Base-by-base conservation (phyloP, 208 protist species). In the Crithidia thermophila region DNA sequence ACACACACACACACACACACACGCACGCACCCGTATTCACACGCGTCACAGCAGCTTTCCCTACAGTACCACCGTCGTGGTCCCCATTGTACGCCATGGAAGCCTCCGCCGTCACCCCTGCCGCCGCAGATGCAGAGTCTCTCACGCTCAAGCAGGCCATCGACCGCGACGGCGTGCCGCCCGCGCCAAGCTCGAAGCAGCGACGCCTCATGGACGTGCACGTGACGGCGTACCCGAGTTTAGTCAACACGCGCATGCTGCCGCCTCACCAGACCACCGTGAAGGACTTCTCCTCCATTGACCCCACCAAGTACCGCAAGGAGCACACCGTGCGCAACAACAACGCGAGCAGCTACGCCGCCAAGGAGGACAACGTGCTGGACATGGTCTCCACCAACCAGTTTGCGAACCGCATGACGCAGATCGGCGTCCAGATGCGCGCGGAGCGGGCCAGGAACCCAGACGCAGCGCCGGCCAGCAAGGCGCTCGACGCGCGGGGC, bases 181-280 rank as follows among this genome's bases (percentile, higher is more conserved):
- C 76, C 9, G 50, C 62, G 37, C 73, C 63, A 18, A 76, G 61
- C 59, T 39, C 76, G 16, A 62, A 52, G 27, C 77, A 83, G 42
- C 78, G 82, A 25, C 83, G 85, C 3, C 58, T 87, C 25, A 82
- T 77, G 66, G 85, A 91, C 36, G 51, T 90, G n/a, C 81, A 94
- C 74, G 67, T 91, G 60, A 94, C 88, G 11, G 88, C 66, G 20
- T 94, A 82, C 62, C 88, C 88, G 0, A 72, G 65, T 46, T 42
- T 82, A 18, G 30, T 94, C n/a, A 94, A 94, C 59, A 67, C 70
- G 4, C 74, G 63, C 30, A 72, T 80, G 42, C 67, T 90, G 31
- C 84, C 84, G 9, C 59, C 37, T 8, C 72, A 73, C 51, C 50
- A 68, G 2, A 78, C 59, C 18, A 31, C 31, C 37, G 77, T 49